These are phyloP conservation scores for Thozetella sp. DNA, from an alignment of 495 filamentous ascomycete species.

Conservation along the genomic window DNA sequence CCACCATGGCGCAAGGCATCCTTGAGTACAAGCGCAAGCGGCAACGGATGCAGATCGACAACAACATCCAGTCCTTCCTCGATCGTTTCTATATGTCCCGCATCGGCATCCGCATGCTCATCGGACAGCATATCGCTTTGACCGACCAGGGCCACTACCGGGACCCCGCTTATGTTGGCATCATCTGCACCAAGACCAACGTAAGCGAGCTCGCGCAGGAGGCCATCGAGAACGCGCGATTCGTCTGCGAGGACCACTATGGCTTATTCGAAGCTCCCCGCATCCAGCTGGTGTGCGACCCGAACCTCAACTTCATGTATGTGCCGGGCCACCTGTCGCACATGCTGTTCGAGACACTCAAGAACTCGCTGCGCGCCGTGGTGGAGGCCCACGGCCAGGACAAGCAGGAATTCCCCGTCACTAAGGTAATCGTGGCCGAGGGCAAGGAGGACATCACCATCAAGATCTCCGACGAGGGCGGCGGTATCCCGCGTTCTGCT, in stretches of 20 bases:
- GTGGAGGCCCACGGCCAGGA: constrained; percentile 95
- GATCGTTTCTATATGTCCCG: constrained; percentile 99
- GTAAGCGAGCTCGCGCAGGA: constrained; percentile 94
- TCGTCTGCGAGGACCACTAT: constrained; percentile 98
- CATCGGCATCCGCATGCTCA: constrained; percentile 99
- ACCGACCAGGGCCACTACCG: constrained; percentile 87
- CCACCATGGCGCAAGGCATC: constrained; percentile 93
- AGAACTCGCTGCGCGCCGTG: constrained; percentile 95
- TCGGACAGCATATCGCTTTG: constrained; percentile 95
- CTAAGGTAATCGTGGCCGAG: constrained; percentile 95
- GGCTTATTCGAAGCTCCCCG: constrained; percentile 97
- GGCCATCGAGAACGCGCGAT: constrained; percentile 96
- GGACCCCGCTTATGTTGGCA: constrained; percentile 93
- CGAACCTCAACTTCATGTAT: constrained; percentile 97
- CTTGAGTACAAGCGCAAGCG: constrained; percentile 95
- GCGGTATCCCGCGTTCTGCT: constrained; percentile 85
- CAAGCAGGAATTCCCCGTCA: constrained; percentile 92
- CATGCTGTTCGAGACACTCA: constrained; percentile 99
- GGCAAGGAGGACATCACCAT: constrained; percentile 98
- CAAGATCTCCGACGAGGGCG: constrained; percentile 95
- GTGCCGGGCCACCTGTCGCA: constrained; percentile 96
- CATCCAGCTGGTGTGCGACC: constrained; percentile 92
- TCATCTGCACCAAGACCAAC: constrained; percentile 98
- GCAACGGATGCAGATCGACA: constrained; percentile 97
- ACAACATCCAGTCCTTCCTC: constrained; percentile 93